phyloP scores from a whole-genome alignment of 441 rosid species.

The Capsella rubella region DNA sequence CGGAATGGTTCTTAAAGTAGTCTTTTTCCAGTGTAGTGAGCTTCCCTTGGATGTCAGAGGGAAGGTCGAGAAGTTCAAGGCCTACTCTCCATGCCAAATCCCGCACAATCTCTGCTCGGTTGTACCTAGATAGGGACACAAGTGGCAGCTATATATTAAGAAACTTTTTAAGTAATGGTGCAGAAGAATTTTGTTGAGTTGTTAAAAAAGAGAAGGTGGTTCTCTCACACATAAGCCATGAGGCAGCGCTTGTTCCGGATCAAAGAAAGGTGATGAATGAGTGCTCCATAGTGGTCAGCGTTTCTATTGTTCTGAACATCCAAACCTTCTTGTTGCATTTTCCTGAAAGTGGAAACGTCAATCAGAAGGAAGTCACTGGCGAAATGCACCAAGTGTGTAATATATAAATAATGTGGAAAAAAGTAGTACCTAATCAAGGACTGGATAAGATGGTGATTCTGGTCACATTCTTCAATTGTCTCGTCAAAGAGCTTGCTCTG shows the following conservation, averaged over 20 bases:
- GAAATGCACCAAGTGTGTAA: background rate
- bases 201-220: background rate
- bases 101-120: constrained; percentile 77
- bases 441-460: constrained; percentile 77
- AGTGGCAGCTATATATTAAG: background rate
- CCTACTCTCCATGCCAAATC: constrained; percentile 82
- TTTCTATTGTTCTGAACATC: constrained; percentile 80
- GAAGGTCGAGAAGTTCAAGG: constrained; percentile 75
- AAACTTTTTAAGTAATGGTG: background rate
- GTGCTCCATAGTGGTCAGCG: constrained; percentile 88
- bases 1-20: constrained; percentile 70
- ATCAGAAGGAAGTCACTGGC: background rate
- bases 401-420: no score
- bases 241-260: constrained; percentile 89
- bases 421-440: constrained; percentile 60
- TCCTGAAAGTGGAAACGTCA: constrained; percentile 49
- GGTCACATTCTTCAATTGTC: constrained; percentile 72
- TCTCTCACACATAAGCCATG: constrained; percentile 82
- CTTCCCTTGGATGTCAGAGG: constrained; percentile 76
- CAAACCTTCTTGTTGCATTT: constrained; percentile 86
- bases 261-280: constrained; percentile 83
- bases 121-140: constrained; percentile 59
- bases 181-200: background rate
- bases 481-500: constrained; percentile 79
- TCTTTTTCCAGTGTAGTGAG: constrained; percentile 71